Evolutionary conservation across 176 grass and related monocot genomes (phyloP), one percentile per base, ranked within the genome.

Genomic region (Oryza coarctata): DNA sequence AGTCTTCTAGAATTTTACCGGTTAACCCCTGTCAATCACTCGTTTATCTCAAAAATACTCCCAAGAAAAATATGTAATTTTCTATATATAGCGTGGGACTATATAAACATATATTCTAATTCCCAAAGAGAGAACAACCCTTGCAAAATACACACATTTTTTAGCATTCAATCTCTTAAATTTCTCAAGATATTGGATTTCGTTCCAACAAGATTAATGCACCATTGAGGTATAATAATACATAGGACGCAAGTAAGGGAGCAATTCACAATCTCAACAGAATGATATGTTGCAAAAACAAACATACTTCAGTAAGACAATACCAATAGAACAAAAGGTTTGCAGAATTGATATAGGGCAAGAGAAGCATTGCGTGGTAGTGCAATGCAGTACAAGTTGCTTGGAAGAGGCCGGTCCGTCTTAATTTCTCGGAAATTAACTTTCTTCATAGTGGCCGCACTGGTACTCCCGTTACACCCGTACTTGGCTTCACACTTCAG

Each of bases 351-450:
- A 18, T 3, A 34, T 20, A 35, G 7, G 40, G 36, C 40, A 49
- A 2, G 38, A 52, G 14, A 27, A 18, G 40, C 18, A 29, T 29
- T n/a, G 18, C 8, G 22, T 33, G 12, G 28, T 22, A 66, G 20
- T 14, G 60, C 20, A 44, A 26, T 63, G n/a, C 58, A 34, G 31
- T 7, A 20, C 71, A 33, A 23, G 29, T 49, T 8, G 23, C 41
- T 8, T 35, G 28, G 5, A 62, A 71, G 39, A 31, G 9, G 38
- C 9, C 0, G 2, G 10, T 15, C 4, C 65, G 35, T 38, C 43
- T 62, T 31, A 86, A 80, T 65, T 50, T 68, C 0, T 80, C 63
- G 52, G 52, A n/a, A 80, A 68, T 26, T 15, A 6, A n/a, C 17
- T 70, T 40, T 65, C 66, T 36, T 39, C 7, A n/a, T n/a, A 6